Base-by-base conservation (phyloP, 352 stramenopile species). In the Pythium volutum region DNA sequence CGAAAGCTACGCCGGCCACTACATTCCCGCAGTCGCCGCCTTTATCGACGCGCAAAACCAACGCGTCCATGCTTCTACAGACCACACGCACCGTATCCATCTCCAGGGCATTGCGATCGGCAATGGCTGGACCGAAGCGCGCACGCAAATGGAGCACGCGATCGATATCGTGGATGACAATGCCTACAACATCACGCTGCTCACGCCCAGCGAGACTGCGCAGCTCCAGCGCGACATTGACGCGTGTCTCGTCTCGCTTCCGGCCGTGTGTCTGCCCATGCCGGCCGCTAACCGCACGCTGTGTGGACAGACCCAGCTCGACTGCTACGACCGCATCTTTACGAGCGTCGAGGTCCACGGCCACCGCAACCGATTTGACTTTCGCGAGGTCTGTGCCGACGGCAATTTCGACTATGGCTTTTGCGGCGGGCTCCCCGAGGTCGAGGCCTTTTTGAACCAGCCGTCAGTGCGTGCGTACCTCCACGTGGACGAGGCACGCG, bases 91-190 rank as follows among this genome's bases (percentile, higher is more conserved):
- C 53, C n/a, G n/a, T n/a, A 75, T 88, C 55, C 75, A 82, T 38
- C 57, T 93, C 41, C 56, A 71, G n/a, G 81, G 81, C 18, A 77
- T 93, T 47, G 76, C 77, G 4, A 75, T 93, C 29, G 84, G 84
- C 49, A 93, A 93, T 50, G 84, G 82, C 12, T 52, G 91, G 22
- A 94, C 83, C 2, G 41, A 65, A 26, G 36, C 58, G 31, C 33
- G 75, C 7, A 67, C 79, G 23, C 66, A 79, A 66, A 64, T 73
- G 26, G 18, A 53, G 11, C 64, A 84, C 50, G 59, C 54, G 31
- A 31, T 59, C 10, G 77, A 87, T 22, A 87, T 87, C 67, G 72
- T 66, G 3, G 20, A 81, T 11, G 12, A 36, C 31, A 91, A 91
- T 42, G 54, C 65, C 20, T 91, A 89, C 62, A 74, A 84, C 53